Evolutionary conservation across 2,329 filamentous ascomycete genomes (phyloP).

Genomic region (Fusarium liriodendri): DNA sequence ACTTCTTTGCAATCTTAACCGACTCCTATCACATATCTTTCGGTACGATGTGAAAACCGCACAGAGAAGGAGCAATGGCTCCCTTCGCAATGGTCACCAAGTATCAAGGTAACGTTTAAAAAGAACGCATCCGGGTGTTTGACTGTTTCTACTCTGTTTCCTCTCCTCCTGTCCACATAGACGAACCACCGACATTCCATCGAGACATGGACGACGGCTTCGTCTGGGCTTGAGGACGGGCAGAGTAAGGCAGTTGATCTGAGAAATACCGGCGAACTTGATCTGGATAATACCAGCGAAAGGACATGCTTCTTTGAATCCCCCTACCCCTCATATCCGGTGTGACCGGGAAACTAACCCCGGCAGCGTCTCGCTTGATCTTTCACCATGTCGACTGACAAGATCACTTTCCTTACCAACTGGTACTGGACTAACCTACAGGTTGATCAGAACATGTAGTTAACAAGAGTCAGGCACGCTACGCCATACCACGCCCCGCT

Average conservation of each 20-base stretch:
- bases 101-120: constrained; percentile 59
- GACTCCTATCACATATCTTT: constrained; percentile 8
- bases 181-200: not conserved
- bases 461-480: constrained; percentile 71
- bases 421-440: constrained; percentile 63
- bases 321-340: constrained; percentile 42
- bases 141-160: constrained; percentile 35
- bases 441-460: constrained; percentile 24
- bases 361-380: constrained; percentile 57
- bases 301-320: constrained; percentile 81
- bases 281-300: constrained; percentile 90
- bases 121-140: constrained; percentile 62
- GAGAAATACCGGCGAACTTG: constrained; percentile 88
- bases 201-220: not conserved
- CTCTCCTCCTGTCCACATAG: constrained; percentile 1
- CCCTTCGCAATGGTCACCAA: constrained; percentile 42
- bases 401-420: constrained; percentile 88
- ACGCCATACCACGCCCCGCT: constrained; percentile 84
- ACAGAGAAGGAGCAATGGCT: constrained; percentile 39
- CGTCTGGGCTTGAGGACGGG: constrained; percentile 16
- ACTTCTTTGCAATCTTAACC: not conserved
- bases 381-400: constrained; percentile 79
- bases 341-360: constrained; percentile 58
- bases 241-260: constrained; percentile 59
- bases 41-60: constrained; percentile 43